Base-by-base conservation (phyloP, 106 monocot species). In the Posidonia australis region DNA sequence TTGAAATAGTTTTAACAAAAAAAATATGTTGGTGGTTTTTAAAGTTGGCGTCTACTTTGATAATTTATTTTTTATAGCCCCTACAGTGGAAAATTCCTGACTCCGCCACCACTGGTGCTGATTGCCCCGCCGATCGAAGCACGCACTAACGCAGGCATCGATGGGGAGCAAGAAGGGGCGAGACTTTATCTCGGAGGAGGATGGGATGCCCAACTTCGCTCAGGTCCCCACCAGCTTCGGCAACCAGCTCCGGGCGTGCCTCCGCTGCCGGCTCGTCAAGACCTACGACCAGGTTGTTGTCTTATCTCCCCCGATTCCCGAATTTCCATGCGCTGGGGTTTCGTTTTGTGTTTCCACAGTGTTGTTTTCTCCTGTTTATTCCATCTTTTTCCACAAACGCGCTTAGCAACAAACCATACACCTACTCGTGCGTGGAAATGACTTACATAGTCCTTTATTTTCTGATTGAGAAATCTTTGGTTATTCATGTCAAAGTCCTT, bases 151-250 rank as follows among this genome's bases (percentile, higher is more conserved):
- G 36, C 36, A 2, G 7, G 36, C 36, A 36, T n/a, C 19, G 31
- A 63, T 64, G 72, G 64, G 64, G 1, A 56, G 72, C 44, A 72
- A 60, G 18, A 53, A 46, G 44, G 58, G 79, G 42, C 75, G 76
- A 78, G 83, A 80, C 58, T 78, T 68, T 75, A 41, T 73, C 31
- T 28, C 72, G 56, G 82, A 80, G 49, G 93, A 88, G 26, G 80
- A 81, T 36, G 58, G 71, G 44, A 51, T 67, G 73, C 48, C 83
- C 1, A 77, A 41, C 71, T 86, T 90, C 78, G 90, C 94, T 0
- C 94, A 96, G 84, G 83, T 96, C n/a, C 94, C 94, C 22, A 96
- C 94, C 32, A 96, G 90, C 80, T 96, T 96, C 72, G 94, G 94
- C 45, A 86, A 90, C 64, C 86, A 86, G 78, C 94, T 96, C 56